Conservation (phyloP, 305 asterid species). For the Solanum hybrid region DNA sequence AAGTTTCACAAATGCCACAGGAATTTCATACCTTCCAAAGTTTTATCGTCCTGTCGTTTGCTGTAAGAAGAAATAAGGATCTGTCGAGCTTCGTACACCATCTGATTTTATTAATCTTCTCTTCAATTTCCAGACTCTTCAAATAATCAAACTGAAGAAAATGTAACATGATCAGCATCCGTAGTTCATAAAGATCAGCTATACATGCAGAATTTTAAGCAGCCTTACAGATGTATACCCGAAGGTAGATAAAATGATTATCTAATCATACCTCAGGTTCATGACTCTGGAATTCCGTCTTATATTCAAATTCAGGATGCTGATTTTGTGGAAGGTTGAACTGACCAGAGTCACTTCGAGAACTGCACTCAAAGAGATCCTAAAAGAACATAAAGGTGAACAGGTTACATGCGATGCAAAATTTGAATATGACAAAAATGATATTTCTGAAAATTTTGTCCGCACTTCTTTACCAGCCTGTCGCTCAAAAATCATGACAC, state of each 20-base stretch:
- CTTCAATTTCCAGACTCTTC: conserved; percentile 86
- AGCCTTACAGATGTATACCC: background rate
- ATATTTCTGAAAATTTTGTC: conserved; percentile 2
- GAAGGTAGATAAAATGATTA: background rate
- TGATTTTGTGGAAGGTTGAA: conserved; percentile 27
- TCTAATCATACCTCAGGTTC: conserved; percentile 62
- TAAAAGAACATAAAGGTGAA: conserved; percentile 15
- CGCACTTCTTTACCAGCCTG: conserved; percentile 47
- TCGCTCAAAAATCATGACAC: conserved; percentile 55
- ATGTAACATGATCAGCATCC: conserved; percentile 16
- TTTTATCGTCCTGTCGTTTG: conserved; percentile 74
- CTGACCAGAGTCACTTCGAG: conserved; percentile 49
- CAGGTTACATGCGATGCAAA: background rate
- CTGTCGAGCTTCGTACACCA: conserved; percentile 58
- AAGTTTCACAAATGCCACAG: background rate
- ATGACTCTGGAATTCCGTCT: conserved; percentile 90
- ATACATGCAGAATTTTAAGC: background rate
- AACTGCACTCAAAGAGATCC: conserved; percentile 30
- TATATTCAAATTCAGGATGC: conserved; percentile 55
- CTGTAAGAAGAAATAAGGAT: conserved; percentile 48
- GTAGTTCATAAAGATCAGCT: background rate
- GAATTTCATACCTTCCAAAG: conserved; percentile 64
- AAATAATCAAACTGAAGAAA: conserved; percentile 67
- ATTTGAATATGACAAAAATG: background rate
- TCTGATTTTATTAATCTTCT: conserved; percentile 55